A percentile compares a stretch with the other conserved stretches of the same genome.
These are phyloP conservation scores for Ciborinia camelliae DNA, from an alignment of 2,329 filamentous ascomycete species.

Conservation along the genomic window DNA sequence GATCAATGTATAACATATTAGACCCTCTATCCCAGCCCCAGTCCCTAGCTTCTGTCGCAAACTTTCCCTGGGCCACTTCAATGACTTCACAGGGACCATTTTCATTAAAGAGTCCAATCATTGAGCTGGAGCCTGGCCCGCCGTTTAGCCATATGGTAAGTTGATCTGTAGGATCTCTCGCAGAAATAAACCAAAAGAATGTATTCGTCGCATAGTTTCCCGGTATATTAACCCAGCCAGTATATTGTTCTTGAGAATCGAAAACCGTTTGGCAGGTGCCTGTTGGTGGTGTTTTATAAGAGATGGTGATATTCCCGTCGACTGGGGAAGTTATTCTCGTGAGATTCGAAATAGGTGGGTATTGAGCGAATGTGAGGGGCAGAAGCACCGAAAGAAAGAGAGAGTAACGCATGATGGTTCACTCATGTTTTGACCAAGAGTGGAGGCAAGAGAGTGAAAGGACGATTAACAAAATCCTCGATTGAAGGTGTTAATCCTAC, in stretches of 20 bases:
- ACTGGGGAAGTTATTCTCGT: constrained; percentile 60
- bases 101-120: constrained; percentile 62
- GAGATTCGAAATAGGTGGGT: constrained; percentile 43
- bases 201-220: constrained; percentile 50
- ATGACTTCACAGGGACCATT: constrained; percentile 54
- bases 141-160: constrained; percentile 66
- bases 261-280: constrained; percentile 65
- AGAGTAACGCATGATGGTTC: constrained; percentile 32
- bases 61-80: constrained; percentile 46
- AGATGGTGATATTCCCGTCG: constrained; percentile 61
- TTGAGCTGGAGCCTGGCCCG: constrained; percentile 61
- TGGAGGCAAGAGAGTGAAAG: constrained; percentile 19
- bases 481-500: constrained; percentile 12
- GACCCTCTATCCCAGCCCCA: constrained; percentile 64
- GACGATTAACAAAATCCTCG: neutral
- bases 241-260: constrained; percentile 62
- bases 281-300: constrained; percentile 59
- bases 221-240: constrained; percentile 64
- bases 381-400: constrained; percentile 27
- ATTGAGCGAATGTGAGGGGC: constrained; percentile 36
- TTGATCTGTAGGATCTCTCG: constrained; percentile 46
- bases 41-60: constrained; percentile 54
- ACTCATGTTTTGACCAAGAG: constrained; percentile 31
- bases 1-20: constrained; percentile 53
- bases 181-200: constrained; percentile 49